Evolutionary conservation across 305 asterid genomes (phyloP), one percentile per base, ranked within the genome.

Genomic region (Solanum hybrid): DNA sequence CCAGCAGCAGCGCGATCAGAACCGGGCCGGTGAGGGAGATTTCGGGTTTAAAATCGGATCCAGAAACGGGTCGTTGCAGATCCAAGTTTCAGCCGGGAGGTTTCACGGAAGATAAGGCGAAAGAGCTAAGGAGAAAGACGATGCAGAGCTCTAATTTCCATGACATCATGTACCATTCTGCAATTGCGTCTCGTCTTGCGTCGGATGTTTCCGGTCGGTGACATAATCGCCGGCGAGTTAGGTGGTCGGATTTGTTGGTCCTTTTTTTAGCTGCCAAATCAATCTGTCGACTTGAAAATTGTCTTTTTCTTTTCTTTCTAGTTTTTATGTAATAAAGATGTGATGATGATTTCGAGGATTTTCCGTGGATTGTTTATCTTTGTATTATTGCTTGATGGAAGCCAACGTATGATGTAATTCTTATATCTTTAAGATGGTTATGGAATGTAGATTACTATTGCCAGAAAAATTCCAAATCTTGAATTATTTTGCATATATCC

Each of bases 141-240:
- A 88, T 42, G 15, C 93, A 94, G 91, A 86, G 92, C 78, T 92
- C 95, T 81, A 92, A 86, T 66, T 95, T 95, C 38, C 96, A 94
- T 90, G 98, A 93, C 64, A 34, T 93, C 6, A 94, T 95, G 98
- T 95, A 94, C 89, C 98, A 94, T 92, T 95, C 98, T 15, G 96
- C 96, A 60, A 93, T 95, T 71, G 98, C 98, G 0, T 92, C 98
- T 77, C 91, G 96, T 69, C 96, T 95, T 37, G 98, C 97, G 7
- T 93, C 95, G 86, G 95, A 94, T 73, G 31, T 93, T 24, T 91
- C 92, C 1, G 90, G 22, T 22, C 51, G 76, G 31, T 84, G 89
- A 81, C 82, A 77, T 29, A 84, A 14, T 82, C 26, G 31, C 35
- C 35, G 86, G 86, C 66, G 71, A 15, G 0, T 42, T 82, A 42